Conservation (phyloP, 306 rosid genomes). For the Phaseolus lunatus region DNA sequence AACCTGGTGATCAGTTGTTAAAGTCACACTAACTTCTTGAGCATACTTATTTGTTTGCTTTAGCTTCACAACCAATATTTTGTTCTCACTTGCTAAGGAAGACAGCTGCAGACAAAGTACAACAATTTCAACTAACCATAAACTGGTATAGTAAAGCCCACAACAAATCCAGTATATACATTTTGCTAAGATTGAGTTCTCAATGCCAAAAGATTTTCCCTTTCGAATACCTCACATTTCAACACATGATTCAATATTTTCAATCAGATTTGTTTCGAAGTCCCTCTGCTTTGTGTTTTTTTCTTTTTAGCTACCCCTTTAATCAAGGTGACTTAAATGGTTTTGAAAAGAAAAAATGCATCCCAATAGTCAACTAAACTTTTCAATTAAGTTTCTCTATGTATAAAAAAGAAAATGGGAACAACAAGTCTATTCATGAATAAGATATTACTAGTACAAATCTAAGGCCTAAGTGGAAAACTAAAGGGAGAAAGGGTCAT, state of each 20-base stretch:
- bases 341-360: neutral
- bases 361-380: constrained; percentile 4
- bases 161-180: neutral
- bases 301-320: constrained; percentile 8
- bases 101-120: constrained; percentile 68
- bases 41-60: constrained; percentile 56
- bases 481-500: neutral
- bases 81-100: constrained; percentile 73
- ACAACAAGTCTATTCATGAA: constrained; percentile 28
- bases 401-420: constrained; percentile 1
- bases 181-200: neutral
- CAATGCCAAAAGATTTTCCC: constrained; percentile 20
- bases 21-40: constrained; percentile 55
- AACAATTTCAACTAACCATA: constrained; percentile 45
- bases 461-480: constrained; percentile 17
- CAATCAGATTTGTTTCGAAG: constrained; percentile 19
- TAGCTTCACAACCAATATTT: constrained; percentile 66
- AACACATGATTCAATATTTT: constrained; percentile 6
- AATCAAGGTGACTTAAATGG: constrained; percentile 1
- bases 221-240: constrained; percentile 25
- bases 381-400: neutral
- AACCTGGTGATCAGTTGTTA: constrained; percentile 60
- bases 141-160: neutral
- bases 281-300: neutral
- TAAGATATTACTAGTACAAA: constrained; percentile 22